Conservation (phyloP, 257 asterid species). For the Pogostemon cablin region DNA sequence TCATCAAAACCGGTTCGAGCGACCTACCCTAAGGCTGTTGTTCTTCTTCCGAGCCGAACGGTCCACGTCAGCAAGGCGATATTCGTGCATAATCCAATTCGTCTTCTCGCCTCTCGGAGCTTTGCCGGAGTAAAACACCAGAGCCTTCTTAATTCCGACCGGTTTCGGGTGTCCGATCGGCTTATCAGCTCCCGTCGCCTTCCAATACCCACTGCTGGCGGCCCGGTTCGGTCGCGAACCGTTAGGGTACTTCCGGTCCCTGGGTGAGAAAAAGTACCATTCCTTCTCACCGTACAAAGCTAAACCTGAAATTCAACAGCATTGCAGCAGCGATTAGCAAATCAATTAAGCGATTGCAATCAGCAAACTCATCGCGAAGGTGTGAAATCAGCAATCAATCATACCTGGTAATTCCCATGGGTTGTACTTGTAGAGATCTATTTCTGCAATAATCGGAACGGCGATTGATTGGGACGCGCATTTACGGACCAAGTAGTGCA, state of each 20-base stretch:
- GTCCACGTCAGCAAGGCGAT: constrained; percentile 86
- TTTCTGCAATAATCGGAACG: constrained; percentile 81
- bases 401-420: constrained; percentile 93
- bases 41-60: constrained; percentile 74
- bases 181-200: constrained; percentile 94
- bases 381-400: neutral
- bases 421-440: constrained; percentile 78
- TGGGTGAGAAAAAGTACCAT: constrained; percentile 89
- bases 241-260: constrained; percentile 91
- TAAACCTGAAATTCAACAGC: constrained; percentile 47
- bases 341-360: neutral
- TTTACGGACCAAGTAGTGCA: constrained; percentile 75
- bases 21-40: constrained; percentile 71
- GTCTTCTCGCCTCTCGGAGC: constrained; percentile 85
- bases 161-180: constrained; percentile 73
- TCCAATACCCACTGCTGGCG: constrained; percentile 92
- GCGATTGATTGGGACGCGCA: constrained; percentile 64
- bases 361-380: neutral
- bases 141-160: constrained; percentile 76
- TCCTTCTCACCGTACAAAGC: constrained; percentile 89
- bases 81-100: constrained; percentile 94
- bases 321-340: constrained; percentile 24
- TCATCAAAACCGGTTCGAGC: neutral
- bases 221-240: constrained; percentile 92
- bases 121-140: constrained; percentile 88